Evolutionary conservation across 1,284 basidiomycete species (phyloP), one percentile per base, ranked within the genome.

Genomic region (Trametes polyzona): DNA sequence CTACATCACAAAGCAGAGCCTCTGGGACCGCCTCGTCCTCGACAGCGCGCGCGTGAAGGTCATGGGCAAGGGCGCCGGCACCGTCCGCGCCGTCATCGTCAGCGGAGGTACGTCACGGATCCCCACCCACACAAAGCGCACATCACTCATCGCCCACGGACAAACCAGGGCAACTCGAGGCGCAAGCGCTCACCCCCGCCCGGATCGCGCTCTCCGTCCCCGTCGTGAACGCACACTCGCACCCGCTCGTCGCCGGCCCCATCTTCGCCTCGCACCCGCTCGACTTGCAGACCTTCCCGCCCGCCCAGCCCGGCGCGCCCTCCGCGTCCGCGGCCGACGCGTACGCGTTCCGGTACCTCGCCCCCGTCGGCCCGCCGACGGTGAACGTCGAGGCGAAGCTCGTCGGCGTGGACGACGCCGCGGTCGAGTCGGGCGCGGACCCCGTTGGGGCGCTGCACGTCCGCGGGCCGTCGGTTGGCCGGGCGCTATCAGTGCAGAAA

Each of bases 21-120:
- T 92, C 16, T 93, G 90, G 90, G 90, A 93, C 67, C 80, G 88
- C 40, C 73, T 87, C 14, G 81, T 91, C 24, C 88, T 91, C 65
- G 85, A 87, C 59, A 72, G 72, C 21, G 89, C 90, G 4, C 80
- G 91, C 39, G 78, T 77, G 26, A 72, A 74, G 58, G 79, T 85
- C 6, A 71, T 90, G 57, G 87, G 84, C 40, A 80, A 81, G 27
- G 77, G 79, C 57, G 82, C 83, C 3, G 76, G 78, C 2, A 83
- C 85, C 17, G 62, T 92, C 39, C 76, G 89, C 56, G 82, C 75
- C 21, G 76, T 87, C 3, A 73, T 92, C 51, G 79, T 88, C 55
- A 82, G 83, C 55, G 88, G 82, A 63, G 88, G 90, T 88, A 66
- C 63, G 77, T 68, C 8, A 4, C 2, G 3, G n/a, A 9, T 17